phyloP scores from a whole-genome alignment of 371 early-diverging fungal genomes.

The Fennellomyces sp. region DNA sequence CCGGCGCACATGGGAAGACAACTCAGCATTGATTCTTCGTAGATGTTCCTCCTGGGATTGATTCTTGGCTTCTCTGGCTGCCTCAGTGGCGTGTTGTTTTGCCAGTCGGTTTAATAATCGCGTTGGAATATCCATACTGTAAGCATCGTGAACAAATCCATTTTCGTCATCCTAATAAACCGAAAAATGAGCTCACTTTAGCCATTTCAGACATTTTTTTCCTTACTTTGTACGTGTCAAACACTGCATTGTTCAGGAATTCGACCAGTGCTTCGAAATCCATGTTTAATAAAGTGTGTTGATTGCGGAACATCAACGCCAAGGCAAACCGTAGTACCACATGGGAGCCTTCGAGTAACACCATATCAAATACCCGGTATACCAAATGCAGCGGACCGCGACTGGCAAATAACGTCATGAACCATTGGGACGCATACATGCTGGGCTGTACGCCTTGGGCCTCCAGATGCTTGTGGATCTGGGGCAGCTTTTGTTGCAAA shows the following conservation, averaged over 20 bases:
- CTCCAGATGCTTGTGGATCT: constrained; percentile 72
- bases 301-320: constrained; percentile 82
- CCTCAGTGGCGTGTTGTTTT: constrained; percentile 30
- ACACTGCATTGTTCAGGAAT: constrained; percentile 79
- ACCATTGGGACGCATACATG: constrained; percentile 87
- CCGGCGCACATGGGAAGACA: constrained; percentile 57
- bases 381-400: constrained; percentile 83
- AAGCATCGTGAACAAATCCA: constrained; percentile 37
- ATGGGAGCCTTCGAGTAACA: constrained; percentile 89
- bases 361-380: constrained; percentile 85
- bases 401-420: constrained; percentile 86
- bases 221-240: constrained; percentile 71
- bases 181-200: background rate
- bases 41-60: constrained; percentile 55
- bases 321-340: constrained; percentile 81
- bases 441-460: constrained; percentile 69
- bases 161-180: constrained; percentile 23
- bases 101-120: constrained; percentile 21
- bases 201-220: background rate
- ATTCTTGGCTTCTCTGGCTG: constrained; percentile 27
- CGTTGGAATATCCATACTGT: constrained; percentile 28
- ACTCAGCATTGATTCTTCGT: constrained; percentile 64
- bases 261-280: constrained; percentile 85
- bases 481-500: constrained; percentile 68
- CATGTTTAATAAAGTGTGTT: constrained; percentile 68